Evolutionary conservation across 192 early-diverging fungal species (phyloP), one percentile per base, ranked within the genome.

Genomic region (Backusella circina): DNA sequence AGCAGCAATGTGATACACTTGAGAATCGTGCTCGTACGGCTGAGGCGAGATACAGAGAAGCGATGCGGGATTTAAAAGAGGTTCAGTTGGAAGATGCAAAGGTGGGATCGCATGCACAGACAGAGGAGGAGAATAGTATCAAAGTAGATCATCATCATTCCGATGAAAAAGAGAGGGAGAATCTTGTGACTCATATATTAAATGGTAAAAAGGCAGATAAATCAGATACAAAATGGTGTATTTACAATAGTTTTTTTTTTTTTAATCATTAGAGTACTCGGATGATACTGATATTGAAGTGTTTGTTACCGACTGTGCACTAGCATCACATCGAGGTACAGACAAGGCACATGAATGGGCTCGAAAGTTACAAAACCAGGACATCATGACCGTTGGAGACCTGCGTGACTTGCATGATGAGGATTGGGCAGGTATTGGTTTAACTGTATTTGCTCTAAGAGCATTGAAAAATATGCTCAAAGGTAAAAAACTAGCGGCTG

Each of bases 261-360:
- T n/a, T n/a, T n/a, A n/a, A n/a, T n/a, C n/a, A n/a, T n/a, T 65
- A 77, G 79, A 81, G 32, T 81, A 81, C 41, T 41, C 86, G 1
- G 84, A 90, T 76, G 89, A 92, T 75, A 81, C 84, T 39, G 81
- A 83, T 4, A 93, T 94, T 38, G 88, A 92, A 41, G 90, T 91
- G 32, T 82, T 94, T 77, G 93, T 94, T 23, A 78, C 76, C 2
- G 90, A 94, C 66, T 87, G 86, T 35, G 92, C 90, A 23, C 67
- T 84, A 28, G 90, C 87, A 4, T 86, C 85, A 32, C 90, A 93
- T 71, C 87, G 92, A 6, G 85, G 84, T 30, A 47, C 82, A 23
- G 92, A 94, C 37, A 94, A 94, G 65, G 93, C 91, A 5, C 84
- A 88, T 9, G 90, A 94, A 73, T 94, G 93, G 93, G 76, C 88